Evolutionary conservation across 768 basidiomycete species (phyloP).

Genomic region (Naganishia friedmannii): DNA sequence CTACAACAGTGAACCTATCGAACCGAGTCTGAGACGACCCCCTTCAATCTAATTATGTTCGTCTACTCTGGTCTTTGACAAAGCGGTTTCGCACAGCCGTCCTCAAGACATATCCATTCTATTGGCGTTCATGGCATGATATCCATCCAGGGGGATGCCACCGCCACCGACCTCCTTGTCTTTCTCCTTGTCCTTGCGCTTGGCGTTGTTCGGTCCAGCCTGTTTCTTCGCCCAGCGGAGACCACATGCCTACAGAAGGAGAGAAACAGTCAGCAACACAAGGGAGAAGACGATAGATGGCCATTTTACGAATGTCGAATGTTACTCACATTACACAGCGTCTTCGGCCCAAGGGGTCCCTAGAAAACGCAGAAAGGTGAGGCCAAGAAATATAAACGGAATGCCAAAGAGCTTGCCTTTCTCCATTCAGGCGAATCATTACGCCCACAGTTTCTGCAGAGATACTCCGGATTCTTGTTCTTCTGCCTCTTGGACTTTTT

Average conservation of each 20-base stretch:
- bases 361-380: conserved; percentile 26
- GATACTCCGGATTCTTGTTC: conserved; percentile 31
- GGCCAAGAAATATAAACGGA: not conserved
- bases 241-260: conserved; percentile 63
- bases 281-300: too few relatives aligned
- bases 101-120: conserved; percentile 19
- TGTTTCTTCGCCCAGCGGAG: conserved; percentile 83
- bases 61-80: not conserved
- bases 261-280: not conserved
- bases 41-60: not conserved
- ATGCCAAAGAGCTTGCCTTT: conserved; percentile 58
- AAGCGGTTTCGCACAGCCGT: not conserved
- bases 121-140: conserved; percentile 10
- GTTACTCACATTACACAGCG: conserved; percentile 75
- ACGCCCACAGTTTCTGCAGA: conserved; percentile 82
- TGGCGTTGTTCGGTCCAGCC: conserved; percentile 25
- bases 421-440: conserved; percentile 98
- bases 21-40: not conserved
- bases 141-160: not conserved
- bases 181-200: conserved; percentile 29
- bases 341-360: conserved; percentile 94
- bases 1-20: not conserved
- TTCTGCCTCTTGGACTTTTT: conserved; percentile 37
- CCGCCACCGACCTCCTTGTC: conserved; percentile 18
- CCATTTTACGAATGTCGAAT: too few relatives aligned